Evolutionary conservation across 2,329 filamentous ascomycete species (phyloP).

Genomic region (Rhynchosporium agropyri): DNA sequence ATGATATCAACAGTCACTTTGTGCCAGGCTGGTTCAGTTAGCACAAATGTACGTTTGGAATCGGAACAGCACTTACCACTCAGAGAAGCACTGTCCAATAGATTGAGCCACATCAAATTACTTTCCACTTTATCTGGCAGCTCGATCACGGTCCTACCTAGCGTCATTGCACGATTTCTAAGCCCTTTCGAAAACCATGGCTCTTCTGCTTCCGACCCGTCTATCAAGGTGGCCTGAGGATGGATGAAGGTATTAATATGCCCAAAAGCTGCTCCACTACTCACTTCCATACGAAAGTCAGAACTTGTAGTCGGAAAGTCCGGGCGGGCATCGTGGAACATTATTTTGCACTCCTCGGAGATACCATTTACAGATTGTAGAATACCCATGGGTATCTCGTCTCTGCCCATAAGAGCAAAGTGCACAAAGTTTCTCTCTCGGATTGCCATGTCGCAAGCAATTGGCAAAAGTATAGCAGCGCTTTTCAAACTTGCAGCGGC

Average conservation of each 20-base stretch:
- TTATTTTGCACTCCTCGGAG: slow-evolving; percentile 67
- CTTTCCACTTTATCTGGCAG: slow-evolving; percentile 66
- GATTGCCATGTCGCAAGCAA: slow-evolving; percentile 84
- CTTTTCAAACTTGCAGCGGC: slow-evolving; percentile 75
- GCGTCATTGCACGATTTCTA: slow-evolving; percentile 54
- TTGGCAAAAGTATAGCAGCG: slow-evolving; percentile 70
- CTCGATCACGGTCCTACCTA: slow-evolving; percentile 69
- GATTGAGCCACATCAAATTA: slow-evolving; percentile 74
- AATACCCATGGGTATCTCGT: slow-evolving; percentile 67
- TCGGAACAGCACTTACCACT: slow-evolving; percentile 51
- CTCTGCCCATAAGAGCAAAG: slow-evolving; percentile 76
- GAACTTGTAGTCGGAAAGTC: slow-evolving; percentile 72
- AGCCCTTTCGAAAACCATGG: slow-evolving; percentile 65
- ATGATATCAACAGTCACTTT: slow-evolving; percentile 78
- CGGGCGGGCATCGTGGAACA: slow-evolving; percentile 72
- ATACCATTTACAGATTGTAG: slow-evolving; percentile 80
- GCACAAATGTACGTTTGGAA: slow-evolving; percentile 20
- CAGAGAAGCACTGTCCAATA: slow-evolving; percentile 73
- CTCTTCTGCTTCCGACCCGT: slow-evolving; percentile 69
- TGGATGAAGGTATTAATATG: slow-evolving; percentile 75
- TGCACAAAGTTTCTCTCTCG: slow-evolving; percentile 76
- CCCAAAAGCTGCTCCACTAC: slow-evolving; percentile 66
- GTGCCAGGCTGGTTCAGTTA: slow-evolving; percentile 67
- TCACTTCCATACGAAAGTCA: slow-evolving; percentile 67
- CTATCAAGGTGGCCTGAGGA: slow-evolving; percentile 69